Evolutionary conservation across 2,329 filamentous ascomycete species (phyloP), one percentile per base, ranked within the genome.

Genomic region (Penicillium oxalicum): DNA sequence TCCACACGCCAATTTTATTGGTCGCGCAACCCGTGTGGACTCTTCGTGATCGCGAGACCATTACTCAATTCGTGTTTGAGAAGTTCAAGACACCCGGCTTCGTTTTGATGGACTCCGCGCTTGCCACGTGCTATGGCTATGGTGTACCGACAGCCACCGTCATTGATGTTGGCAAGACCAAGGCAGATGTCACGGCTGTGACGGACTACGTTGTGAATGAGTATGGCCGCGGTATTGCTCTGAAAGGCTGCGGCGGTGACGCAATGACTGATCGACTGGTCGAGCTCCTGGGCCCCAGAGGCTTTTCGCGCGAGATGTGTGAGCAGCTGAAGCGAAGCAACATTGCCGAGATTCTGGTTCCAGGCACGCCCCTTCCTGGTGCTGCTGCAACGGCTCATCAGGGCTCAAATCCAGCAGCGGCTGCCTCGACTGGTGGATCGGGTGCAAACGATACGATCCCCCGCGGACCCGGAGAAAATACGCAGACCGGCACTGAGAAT

Each of bases 1-100:
- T 95, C 67, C 93, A 96, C 72, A 96, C 91, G 0, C 91, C 93
- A 2, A 88, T 98, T 56, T 79, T 97, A 67, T 81, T 98, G 54
- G 86, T 97, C 70, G 81, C 87, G 6, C 88, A 95, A 59, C 91
- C 93, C 4, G 85, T 84, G 58, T 98, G 93, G 91, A 90, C 89
- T 4, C 82, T 87, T 7, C 84, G 86, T 53, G 90, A 96, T 68
- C 86, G 86, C 65, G 91, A 97, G 70, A 81, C 80, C 35, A 84
- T 98, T 57, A 87, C 91, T 11, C 88, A 93, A 54, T 98, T 95
- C 74, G 82, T 97, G 56, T 98, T 98, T 63, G 93, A 98, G 71
- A 94, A 93, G 71, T 95, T 95, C 65, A 93, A 91, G 73, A 93
- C 89, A 0, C 93, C 93, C 0, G 90, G 88, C 0, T 86, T 98